A percentile compares a stretch with the other conserved stretches of the same genome.
phyloP scores from a whole-genome alignment of 1,139 yeast species.

The Blastobotrys elegans region DNA sequence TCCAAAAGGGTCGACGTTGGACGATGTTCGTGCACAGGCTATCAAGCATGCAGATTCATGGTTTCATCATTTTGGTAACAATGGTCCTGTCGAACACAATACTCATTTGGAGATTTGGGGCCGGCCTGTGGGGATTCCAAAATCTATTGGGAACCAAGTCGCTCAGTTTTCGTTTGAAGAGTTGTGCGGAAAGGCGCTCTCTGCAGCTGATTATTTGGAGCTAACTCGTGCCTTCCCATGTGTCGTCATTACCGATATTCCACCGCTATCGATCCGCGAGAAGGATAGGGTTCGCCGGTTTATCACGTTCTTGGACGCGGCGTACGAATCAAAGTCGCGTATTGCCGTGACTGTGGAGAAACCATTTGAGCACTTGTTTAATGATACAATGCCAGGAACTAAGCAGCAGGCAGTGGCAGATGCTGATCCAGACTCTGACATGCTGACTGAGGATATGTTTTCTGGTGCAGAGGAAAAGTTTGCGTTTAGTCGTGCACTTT shows the following conservation, averaged over 20 bases:
- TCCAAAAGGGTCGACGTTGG: constrained; percentile 42
- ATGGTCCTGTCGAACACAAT: constrained; percentile 37
- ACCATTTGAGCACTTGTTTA: constrained; percentile 77
- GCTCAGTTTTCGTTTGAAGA: constrained; percentile 87
- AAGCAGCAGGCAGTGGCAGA: constrained; percentile 34
- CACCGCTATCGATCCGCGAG: constrained; percentile 68
- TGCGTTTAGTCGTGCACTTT: constrained; percentile 92
- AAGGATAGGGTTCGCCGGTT: constrained; percentile 85
- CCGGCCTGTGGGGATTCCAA: constrained; percentile 68
- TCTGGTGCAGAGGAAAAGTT: constrained; percentile 89
- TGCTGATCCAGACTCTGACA: constrained; percentile 69
- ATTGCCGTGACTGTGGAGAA: constrained; percentile 87
- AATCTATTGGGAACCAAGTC: constrained; percentile 68
- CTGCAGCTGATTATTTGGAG: constrained; percentile 94
- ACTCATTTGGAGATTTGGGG: constrained; percentile 77
- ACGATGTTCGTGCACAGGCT: constrained; percentile 51
- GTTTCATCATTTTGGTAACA: constrained; percentile 72
- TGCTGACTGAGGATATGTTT: constrained; percentile 73
- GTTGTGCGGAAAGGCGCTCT: constrained; percentile 78
- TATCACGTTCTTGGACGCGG: constrained; percentile 91
- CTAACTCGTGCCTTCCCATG: constrained; percentile 73
- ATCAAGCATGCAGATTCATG: constrained; percentile 65
- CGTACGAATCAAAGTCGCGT: constrained; percentile 83
- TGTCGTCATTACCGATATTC: constrained; percentile 86
- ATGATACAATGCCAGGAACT: constrained; percentile 46